These are phyloP conservation scores for Colletotrichum sublineola DNA, from an alignment of 2,329 filamentous ascomycete genomes.

Conservation along the genomic window DNA sequence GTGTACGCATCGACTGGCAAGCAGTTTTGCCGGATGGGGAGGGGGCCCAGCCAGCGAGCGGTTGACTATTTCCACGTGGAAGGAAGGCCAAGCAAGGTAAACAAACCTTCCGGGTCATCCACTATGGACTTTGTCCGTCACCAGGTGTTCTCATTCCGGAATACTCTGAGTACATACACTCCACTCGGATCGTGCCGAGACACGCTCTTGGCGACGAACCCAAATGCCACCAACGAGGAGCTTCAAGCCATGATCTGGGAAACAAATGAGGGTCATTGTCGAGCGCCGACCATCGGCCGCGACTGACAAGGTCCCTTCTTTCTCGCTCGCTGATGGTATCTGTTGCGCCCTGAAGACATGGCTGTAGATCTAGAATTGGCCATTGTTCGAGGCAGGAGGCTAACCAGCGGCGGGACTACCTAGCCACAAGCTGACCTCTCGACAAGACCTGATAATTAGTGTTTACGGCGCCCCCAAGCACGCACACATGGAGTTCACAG, in stretches of 20 bases:
- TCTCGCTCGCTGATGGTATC: slow-evolving; percentile 6
- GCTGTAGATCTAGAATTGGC: slow-evolving; percentile 7
- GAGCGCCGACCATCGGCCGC: background rate
- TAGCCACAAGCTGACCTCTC: slow-evolving; percentile 13
- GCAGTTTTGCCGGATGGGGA: background rate
- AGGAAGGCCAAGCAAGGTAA: no score
- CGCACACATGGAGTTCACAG: slow-evolving; percentile 23
- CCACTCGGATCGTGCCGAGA: background rate
- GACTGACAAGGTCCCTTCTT: slow-evolving; percentile 22
- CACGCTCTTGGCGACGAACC: background rate
- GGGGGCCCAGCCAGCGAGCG: background rate
- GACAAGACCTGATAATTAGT: background rate
- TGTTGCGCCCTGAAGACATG: background rate
- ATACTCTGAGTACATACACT: background rate
- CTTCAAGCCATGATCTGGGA: background rate
- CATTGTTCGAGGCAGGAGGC: background rate
- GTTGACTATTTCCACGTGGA: background rate
- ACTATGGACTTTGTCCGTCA: background rate
- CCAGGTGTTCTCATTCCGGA: background rate
- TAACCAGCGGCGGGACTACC: slow-evolving; percentile 9
- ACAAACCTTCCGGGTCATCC: background rate
- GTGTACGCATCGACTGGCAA: background rate
- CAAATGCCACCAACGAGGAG: background rate
- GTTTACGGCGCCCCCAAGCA: slow-evolving; percentile 4
- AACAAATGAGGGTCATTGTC: background rate